Evolutionary conservation across 2,329 filamentous ascomycete genomes (phyloP), one percentile per base, ranked within the genome.

Genomic region (Aureobasidium sp.): DNA sequence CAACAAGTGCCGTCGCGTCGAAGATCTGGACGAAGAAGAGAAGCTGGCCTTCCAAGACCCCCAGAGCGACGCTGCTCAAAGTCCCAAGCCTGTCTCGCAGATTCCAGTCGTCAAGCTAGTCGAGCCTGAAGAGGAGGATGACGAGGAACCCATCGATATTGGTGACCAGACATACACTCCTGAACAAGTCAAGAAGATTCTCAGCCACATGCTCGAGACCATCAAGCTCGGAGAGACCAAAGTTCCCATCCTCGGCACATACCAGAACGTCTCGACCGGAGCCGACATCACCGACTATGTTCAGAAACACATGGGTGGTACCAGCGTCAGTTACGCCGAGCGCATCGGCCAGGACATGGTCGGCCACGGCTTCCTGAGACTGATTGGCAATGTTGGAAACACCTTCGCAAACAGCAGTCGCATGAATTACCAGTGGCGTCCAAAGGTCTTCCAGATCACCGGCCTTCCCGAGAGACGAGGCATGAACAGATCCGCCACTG

Each of bases 1-100:
- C 83, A 99, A 97, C 81, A 99, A 97, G 77, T 99, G 94, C 73
- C 88, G 95, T 54, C 80, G 97, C 65, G 88, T 97, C 7, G 95
- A 99, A 73, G 94, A 99, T 72, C 78, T 97, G 64, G 94, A 99
- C 74, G 94, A 99, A 76, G 95, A 99, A 79, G 96, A 97, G 75
- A 97, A 99, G 77, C 83, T 99, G 61, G 94, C 92, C 42, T 99
- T 99, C 76, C 91, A 96, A 74, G 91, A 92, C 67, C 91, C 91
- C 5, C 80, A 83, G 64, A 80, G 73, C 55, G 76, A 81, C 64
- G 73, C 70, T 21, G 71, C 73, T 8, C 72, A 76, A 69, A 81
- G 83, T 73, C 77, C 80, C 61, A 74, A 80, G 71, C 67, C 81
- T 65, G 64, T 42, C 10, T 64, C 65, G 16, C 61, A 29, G 27